Percentiles rank a stretch among this genome's conserved stretches.
phyloP scores from a whole-genome alignment of 2,329 filamentous ascomycete species.

The Decorospora gaudefroyi region DNA sequence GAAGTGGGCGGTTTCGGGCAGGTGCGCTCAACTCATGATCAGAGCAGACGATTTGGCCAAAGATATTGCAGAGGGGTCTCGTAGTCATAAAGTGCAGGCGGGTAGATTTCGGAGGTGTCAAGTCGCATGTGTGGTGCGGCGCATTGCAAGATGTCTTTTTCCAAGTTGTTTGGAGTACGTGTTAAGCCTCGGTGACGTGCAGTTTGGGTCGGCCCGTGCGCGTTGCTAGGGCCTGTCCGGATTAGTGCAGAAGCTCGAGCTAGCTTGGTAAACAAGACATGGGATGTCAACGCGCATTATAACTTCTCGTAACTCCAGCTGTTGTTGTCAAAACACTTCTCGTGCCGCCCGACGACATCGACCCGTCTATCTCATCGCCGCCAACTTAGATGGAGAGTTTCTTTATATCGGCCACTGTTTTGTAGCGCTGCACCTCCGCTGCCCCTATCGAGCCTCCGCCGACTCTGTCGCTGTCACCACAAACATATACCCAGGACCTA shows the following conservation, averaged over 20 bases:
- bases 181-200: slow-evolving; percentile 24
- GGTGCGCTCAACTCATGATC: neutral
- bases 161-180: slow-evolving; percentile 20
- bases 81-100: too few species aligned
- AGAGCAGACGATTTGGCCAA: neutral
- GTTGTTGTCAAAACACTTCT: slow-evolving; percentile 34
- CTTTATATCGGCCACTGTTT: slow-evolving; percentile 45
- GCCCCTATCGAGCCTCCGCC: slow-evolving; percentile 32
- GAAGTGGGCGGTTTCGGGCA: neutral
- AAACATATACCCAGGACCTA: slow-evolving; percentile 19
- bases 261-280: slow-evolving; percentile 21
- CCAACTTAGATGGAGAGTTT: slow-evolving; percentile 50
- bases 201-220: slow-evolving; percentile 13
- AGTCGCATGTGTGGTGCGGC: slow-evolving; percentile 13
- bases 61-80: neutral
- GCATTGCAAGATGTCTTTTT: slow-evolving; percentile 24
- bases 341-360: slow-evolving; percentile 34
- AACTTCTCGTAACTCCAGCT: slow-evolving; percentile 24
- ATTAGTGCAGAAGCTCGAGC: slow-evolving; percentile 10
- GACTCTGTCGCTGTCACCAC: slow-evolving; percentile 27
- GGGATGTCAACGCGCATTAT: slow-evolving; percentile 25
- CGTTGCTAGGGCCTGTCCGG: slow-evolving; percentile 10
- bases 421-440: slow-evolving; percentile 40
- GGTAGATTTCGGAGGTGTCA: neutral
- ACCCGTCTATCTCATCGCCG: slow-evolving; percentile 47